Base-by-base conservation (phyloP, 306 rosid genomes). In the Inga leiocalycina region DNA sequence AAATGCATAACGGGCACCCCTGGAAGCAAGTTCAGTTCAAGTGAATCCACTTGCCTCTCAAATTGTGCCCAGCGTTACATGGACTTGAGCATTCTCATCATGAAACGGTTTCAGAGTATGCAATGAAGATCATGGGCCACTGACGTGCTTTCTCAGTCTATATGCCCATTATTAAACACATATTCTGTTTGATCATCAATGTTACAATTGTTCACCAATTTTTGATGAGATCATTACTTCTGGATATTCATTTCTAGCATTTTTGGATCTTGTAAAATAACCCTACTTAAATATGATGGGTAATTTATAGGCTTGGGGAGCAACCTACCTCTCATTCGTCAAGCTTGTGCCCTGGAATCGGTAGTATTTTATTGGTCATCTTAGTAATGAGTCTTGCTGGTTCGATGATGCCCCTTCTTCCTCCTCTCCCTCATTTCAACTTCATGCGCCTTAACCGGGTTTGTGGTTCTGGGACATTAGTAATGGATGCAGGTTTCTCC, bases 21-120 rank as follows among this genome's bases (percentile, higher is more conserved):
- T 0, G 96, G 96, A 64, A 91, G 84, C 89, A 93, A 93, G 86
- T 88, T 93, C 87, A 91, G 95, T 80, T 89, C 92, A 54, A 80
- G 94, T 35, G 94, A 93, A 85, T 79, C 93, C 17, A 52, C 83
- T 54, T 91, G 93, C 82, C 91, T 91, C 34, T 54, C 93, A 4
- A 86, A 91, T 80, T 93, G 96, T 70, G 97, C 94, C 7, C 90
- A 87, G 34, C 94, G 94, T 44, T 89, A 90, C 79, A 78, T 90
- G 92, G 94, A 91, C 48, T 82, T 88, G 93, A 89, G 88, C 79
- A 46, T 84, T 75, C 67, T 93, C 43, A 88, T 90, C 54, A 80
- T 93, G 96, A 87, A 90, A 74, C 91, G 92, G 27, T 88, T 90
- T 72, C 85, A 90, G 87, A 87, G 74, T 77, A 89, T 89, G 90